Conservation (phyloP, 768 basidiomycete genomes). For the Trametes coccinea region DNA sequence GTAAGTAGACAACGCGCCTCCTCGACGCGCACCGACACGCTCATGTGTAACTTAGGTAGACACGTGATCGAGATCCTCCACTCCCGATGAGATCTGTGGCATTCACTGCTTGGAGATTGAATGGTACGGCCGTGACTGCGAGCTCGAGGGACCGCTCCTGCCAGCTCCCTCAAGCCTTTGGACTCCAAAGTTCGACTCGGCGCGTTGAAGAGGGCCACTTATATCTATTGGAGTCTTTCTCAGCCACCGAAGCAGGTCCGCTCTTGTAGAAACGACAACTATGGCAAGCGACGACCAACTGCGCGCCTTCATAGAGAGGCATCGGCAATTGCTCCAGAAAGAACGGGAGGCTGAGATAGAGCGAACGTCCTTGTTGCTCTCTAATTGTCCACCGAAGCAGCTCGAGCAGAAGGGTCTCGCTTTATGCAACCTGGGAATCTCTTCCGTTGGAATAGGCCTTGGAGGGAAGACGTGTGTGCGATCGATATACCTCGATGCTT, state of each 20-base stretch:
- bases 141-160: no score
- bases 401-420: conserved; percentile 90
- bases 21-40: no score
- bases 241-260: neutral
- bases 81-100: neutral
- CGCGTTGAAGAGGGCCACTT: no score
- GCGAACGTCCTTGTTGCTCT: conserved; percentile 72
- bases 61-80: conserved; percentile 14
- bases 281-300: conserved; percentile 38
- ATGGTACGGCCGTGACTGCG: no score
- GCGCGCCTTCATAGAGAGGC: conserved; percentile 63
- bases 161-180: no score
- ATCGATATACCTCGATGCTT: neutral
- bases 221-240: no score
- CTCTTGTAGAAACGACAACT: neutral
- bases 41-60: neutral
- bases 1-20: no score
- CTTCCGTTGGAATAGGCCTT: conserved; percentile 76
- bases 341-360: conserved; percentile 89
- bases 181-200: no score
- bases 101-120: no score
- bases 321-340: conserved; percentile 60
- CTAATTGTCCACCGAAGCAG: conserved; percentile 79
- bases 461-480: conserved; percentile 83
- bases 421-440: conserved; percentile 68